phyloP scores from a whole-genome alignment of 2,329 filamentous ascomycete species.

The Fusarium continuum region DNA sequence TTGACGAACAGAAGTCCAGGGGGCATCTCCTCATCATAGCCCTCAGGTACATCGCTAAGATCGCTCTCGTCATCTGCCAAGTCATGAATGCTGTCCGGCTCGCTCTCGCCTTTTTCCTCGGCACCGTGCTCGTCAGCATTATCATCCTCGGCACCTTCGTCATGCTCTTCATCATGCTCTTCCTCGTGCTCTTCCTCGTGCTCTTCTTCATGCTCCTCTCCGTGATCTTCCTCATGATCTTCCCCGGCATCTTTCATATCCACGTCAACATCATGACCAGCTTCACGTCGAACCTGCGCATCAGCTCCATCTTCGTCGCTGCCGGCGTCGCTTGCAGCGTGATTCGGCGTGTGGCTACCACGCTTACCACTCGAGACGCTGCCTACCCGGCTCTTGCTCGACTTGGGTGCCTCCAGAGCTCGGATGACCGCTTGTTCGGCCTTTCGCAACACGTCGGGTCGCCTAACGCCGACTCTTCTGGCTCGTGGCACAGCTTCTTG shows the following conservation, averaged over 20 bases:
- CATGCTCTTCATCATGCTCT: conserved; percentile 39
- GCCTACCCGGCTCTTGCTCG: conserved; percentile 59
- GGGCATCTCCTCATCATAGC: conserved; percentile 66
- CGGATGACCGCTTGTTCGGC: conserved; percentile 67
- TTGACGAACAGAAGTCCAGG: conserved; percentile 63
- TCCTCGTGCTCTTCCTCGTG: conserved; percentile 42
- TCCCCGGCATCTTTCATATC: conserved; percentile 57
- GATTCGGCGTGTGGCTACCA: conserved; percentile 52
- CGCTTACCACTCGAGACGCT: conserved; percentile 62
- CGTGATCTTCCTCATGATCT: conserved; percentile 45
- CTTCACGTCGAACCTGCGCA: conserved; percentile 50
- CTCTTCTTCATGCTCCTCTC: conserved; percentile 35
- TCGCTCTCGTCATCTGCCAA: conserved; percentile 76
- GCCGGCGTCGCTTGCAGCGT: conserved; percentile 48
- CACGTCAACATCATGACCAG: conserved; percentile 47
- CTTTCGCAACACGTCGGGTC: conserved; percentile 68
- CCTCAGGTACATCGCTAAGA: conserved; percentile 69
- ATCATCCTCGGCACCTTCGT: conserved; percentile 45
- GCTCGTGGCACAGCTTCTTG: conserved; percentile 52
- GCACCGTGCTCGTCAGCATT: conserved; percentile 51
- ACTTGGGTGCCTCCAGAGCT: conserved; percentile 59
- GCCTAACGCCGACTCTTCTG: conserved; percentile 58
- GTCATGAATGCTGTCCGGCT: conserved; percentile 67
- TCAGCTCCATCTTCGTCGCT: conserved; percentile 56
- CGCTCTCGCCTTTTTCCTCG: conserved; percentile 45